phyloP scores from a whole-genome alignment of 345 rosid species.

The Gossypium australe region DNA sequence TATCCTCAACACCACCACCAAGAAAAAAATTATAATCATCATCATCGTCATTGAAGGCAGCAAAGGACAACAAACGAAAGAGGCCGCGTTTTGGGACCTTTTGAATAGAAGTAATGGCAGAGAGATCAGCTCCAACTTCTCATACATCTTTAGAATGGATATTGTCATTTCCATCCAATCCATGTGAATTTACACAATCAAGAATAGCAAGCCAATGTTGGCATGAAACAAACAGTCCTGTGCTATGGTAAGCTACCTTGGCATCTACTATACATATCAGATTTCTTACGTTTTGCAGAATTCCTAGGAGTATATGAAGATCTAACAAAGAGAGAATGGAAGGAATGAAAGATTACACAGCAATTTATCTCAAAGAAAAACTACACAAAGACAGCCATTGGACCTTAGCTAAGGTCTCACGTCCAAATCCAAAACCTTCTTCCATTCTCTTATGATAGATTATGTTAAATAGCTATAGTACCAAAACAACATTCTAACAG shows the following conservation, averaged over 20 bases:
- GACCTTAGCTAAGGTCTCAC: not conserved
- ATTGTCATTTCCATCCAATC: slow-evolving; percentile 8
- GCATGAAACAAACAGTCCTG: not conserved
- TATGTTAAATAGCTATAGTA: not conserved
- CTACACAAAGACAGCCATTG: not conserved
- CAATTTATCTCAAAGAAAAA: not conserved
- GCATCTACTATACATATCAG: not conserved
- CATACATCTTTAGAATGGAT: slow-evolving; percentile 11
- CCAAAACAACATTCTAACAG: not conserved
- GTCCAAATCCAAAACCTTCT: not conserved
- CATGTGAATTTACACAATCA: not conserved
- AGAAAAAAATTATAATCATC: slow-evolving; percentile 22
- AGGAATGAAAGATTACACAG: not conserved
- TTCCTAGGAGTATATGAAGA: not conserved
- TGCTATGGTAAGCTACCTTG: not conserved
- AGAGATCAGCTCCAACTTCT: slow-evolving; percentile 41
- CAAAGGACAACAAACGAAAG: slow-evolving; percentile 27
- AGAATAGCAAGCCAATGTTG: not conserved
- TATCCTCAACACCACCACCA: slow-evolving; percentile 23
- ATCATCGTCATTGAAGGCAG: slow-evolving; percentile 12
- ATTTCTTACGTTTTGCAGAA: not conserved
- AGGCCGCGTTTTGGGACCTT: slow-evolving; percentile 29
- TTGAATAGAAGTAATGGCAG: slow-evolving; percentile 46
- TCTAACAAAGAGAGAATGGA: not conserved
- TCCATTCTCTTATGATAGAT: not conserved